These are phyloP conservation scores for Saccharomyces hybrid DNA, from an alignment of 1,139 yeast species.

Conservation along the genomic window DNA sequence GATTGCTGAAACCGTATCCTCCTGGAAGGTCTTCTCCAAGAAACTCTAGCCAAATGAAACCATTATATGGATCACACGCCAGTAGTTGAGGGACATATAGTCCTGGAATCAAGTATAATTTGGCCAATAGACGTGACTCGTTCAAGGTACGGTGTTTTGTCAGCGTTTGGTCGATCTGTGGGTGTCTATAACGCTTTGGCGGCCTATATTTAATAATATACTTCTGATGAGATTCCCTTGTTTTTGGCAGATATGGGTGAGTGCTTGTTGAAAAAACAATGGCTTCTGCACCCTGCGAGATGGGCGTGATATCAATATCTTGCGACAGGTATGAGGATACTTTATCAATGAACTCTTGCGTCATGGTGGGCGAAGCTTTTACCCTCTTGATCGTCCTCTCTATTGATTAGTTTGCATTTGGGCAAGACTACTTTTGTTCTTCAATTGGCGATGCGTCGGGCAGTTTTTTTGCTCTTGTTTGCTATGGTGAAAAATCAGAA, in stretches of 20 bases:
- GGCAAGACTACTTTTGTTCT: not conserved
- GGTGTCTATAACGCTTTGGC: conserved; percentile 81
- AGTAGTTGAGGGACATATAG: conserved; percentile 63
- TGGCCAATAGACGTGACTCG: conserved; percentile 72
- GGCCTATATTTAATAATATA: conserved; percentile 83
- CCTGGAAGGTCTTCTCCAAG: conserved; percentile 41
- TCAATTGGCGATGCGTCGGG: not conserved
- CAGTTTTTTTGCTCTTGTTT: not conserved
- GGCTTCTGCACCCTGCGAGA: conserved; percentile 97
- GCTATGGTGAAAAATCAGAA: not conserved
- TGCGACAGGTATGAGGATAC: conserved; percentile 40
- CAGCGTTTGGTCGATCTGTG: conserved; percentile 63
- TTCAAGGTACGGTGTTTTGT: conserved; percentile 77
- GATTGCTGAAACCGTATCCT: conserved; percentile 44
- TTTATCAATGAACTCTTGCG: conserved; percentile 31
- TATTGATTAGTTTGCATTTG: not conserved
- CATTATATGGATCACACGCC: conserved; percentile 67
- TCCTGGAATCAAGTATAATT: conserved; percentile 43
- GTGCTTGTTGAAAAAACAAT: conserved; percentile 55
- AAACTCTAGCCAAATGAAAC: conserved; percentile 89
- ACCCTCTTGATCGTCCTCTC: not conserved
- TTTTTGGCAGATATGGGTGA: conserved; percentile 57
- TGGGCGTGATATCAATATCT: conserved; percentile 43
- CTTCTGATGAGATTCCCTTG: conserved; percentile 14
- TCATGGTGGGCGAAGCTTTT: conserved; percentile 21